Evolutionary conservation across 495 filamentous ascomycete species (phyloP), one percentile per base, ranked within the genome.

Genomic region (Trichoderma reesei): DNA sequence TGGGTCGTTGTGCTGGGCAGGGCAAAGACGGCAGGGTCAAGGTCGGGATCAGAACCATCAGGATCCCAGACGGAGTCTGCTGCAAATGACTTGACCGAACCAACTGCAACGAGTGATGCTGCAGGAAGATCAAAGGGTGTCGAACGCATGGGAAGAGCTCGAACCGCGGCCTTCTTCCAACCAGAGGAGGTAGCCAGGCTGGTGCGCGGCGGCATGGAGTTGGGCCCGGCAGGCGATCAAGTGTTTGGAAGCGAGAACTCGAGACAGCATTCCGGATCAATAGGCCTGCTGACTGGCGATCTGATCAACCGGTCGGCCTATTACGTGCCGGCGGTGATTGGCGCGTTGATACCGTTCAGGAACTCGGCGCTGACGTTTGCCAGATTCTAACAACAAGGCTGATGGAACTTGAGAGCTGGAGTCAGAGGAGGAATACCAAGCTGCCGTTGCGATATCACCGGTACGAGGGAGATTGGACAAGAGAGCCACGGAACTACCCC

Each of bases 111-210:
- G n/a, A n/a, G n/a, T n/a, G n/a, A n/a, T n/a, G n/a, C n/a, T n/a
- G n/a, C n/a, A n/a, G n/a, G n/a, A n/a, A n/a, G n/a, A n/a, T n/a
- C n/a, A n/a, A n/a, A n/a, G n/a, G n/a, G n/a, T n/a, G 62, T 36
- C 0, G 65, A 61, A 11, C 41, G 60, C 0, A 65, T 46, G n/a
- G 70, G 71, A 34, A 69, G 67, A 62, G 71, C 71, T 42, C 71
- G 71, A 13, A 73, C 69, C 9, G 67, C 68, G 41, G 63, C 67
- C 11, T 73, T 65, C 42, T 74, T 68, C 61, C 66, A 70, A 3
- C 67, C 67, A 1, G 41, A 65, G 38, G 70, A 73, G 62, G 65
- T 63, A 33, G 51, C 67, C 0, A 39, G 42, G 26, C 37, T 72
- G 34, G 54, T 72, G 11, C 34, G 61, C 42, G 62, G 48, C 0